A percentile compares a stretch with the other conserved stretches of the same genome.
Evolutionary conservation across 1,284 basidiomycete species (phyloP).

Genomic region (Cryptococcus sp.): DNA sequence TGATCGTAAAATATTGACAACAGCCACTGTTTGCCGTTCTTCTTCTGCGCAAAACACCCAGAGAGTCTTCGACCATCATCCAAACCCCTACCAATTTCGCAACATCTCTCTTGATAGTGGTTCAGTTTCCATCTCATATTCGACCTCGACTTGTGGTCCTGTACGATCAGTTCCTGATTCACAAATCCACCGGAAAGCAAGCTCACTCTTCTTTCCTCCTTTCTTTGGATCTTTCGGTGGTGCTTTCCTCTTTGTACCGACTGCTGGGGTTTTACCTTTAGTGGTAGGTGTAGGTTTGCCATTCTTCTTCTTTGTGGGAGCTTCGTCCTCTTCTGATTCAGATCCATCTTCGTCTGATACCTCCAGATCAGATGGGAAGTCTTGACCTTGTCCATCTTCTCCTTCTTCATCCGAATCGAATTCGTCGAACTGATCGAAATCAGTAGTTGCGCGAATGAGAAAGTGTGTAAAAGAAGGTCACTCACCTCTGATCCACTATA

Average conservation of each 20-base stretch:
- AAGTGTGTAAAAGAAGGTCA: neutral
- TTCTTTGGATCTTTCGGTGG: conserved; percentile 52
- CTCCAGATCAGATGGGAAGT: conserved; percentile 45
- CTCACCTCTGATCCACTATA: conserved; percentile 44
- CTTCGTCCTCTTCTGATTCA: conserved; percentile 42
- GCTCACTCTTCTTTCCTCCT: conserved; percentile 49
- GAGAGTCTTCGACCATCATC: neutral
- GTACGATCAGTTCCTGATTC: conserved; percentile 1
- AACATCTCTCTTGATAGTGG: conserved; percentile 52
- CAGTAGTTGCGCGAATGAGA: neutral
- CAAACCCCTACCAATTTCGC: conserved; percentile 44
- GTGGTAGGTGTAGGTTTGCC: conserved; percentile 45
- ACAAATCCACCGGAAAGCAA: conserved; percentile 2
- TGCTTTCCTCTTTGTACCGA: conserved; percentile 43
- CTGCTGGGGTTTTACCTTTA: conserved; percentile 51
- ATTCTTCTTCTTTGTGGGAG: conserved; percentile 45
- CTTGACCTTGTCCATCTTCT: conserved; percentile 18
- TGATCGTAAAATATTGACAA: too few relatives aligned
- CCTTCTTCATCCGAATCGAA: conserved; percentile 42
- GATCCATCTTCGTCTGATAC: conserved; percentile 40
- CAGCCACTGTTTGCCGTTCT: too few relatives aligned
- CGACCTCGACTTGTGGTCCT: conserved; percentile 79
- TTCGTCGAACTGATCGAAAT: conserved; percentile 35
- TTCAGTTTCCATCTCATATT: conserved; percentile 90
- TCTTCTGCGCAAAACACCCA: too few relatives aligned